Conservation (phyloP, 2,329 filamentous ascomycete species). For the Chaetomium globosum region DNA sequence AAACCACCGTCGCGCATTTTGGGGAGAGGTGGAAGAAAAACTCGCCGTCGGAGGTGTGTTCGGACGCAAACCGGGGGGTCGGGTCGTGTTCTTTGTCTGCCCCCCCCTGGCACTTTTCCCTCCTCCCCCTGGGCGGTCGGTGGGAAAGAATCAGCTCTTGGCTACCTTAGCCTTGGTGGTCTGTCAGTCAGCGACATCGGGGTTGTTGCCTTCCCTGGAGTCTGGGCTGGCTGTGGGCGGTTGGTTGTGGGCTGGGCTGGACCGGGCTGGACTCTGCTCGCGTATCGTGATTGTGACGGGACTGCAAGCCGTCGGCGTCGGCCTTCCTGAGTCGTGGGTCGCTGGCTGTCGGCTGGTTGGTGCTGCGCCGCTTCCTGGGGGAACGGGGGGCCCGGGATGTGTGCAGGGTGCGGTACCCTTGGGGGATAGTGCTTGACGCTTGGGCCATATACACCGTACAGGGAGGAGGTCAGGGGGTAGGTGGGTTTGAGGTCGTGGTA, state of each 20-base stretch:
- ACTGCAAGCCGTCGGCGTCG: slow-evolving; percentile 4
- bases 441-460: neutral
- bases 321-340: neutral
- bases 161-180: no score
- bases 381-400: neutral
- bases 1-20: neutral
- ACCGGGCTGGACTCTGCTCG: neutral
- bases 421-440: slow-evolving; percentile 2
- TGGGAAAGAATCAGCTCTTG: no score
- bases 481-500: neutral
- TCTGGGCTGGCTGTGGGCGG: no score
- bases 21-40: no score
- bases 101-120: no score
- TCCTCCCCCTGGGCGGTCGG: no score
- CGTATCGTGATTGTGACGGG: neutral
- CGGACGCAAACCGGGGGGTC: no score
- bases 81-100: no score
- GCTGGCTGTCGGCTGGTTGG: neutral
- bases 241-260: no score
- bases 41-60: no score
- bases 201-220: no score
- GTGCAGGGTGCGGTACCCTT: slow-evolving; percentile 19
- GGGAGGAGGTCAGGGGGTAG: neutral
- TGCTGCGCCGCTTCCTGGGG: slow-evolving; percentile 5
- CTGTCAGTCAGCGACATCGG: no score